Evolutionary conservation across 352 stramenopile genomes (phyloP), one percentile per base, ranked within the genome.

Genomic region (Saprolegnia parasitica): DNA sequence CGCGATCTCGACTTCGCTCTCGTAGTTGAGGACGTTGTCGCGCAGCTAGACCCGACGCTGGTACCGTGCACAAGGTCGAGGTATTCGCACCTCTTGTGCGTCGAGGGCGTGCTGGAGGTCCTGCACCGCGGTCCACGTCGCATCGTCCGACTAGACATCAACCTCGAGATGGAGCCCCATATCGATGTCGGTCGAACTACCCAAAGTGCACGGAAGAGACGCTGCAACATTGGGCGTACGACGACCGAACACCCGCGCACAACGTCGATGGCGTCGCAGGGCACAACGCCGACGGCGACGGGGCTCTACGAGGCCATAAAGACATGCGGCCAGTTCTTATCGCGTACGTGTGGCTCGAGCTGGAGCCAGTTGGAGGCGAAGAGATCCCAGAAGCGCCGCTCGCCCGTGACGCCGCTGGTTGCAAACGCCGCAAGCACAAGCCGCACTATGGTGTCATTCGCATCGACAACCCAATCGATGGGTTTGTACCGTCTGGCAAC

Each of bases 1-100:
- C 10, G 63, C 49, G 8, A 29, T 39, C 13, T n/a, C 63, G n/a
- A 70, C 52, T 15, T 70, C 63, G 37, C 42, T 52, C 21, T 70
- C 63, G 46, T 70, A 70, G n/a, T 70, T 52, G 46, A 8, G 23
- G 21, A 70, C 20, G 42, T 70, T 45, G 16, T 60, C 63, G 20
- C 29, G 35, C 10, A 70, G 37, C 63, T 70, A 68, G 13, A 9
- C 29, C 26, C 64, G 2, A 13, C 24, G 23, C 35, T 23, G 24
- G 20, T 21, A 60, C n/a, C 15, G n/a, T n/a, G n/a, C n/a, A n/a
- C n/a, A n/a, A n/a, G n/a, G n/a, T n/a, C n/a, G n/a, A n/a, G n/a
- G n/a, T n/a, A n/a, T n/a, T n/a, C n/a, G n/a, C n/a, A 70, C 63
- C 29, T 49, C 29, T 15, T 70, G 13, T 2, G 26, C 49, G 63